Base-by-base conservation (phyloP, 1,139 yeast genomes). In the Keqinozyma sinolaborantium region DNA sequence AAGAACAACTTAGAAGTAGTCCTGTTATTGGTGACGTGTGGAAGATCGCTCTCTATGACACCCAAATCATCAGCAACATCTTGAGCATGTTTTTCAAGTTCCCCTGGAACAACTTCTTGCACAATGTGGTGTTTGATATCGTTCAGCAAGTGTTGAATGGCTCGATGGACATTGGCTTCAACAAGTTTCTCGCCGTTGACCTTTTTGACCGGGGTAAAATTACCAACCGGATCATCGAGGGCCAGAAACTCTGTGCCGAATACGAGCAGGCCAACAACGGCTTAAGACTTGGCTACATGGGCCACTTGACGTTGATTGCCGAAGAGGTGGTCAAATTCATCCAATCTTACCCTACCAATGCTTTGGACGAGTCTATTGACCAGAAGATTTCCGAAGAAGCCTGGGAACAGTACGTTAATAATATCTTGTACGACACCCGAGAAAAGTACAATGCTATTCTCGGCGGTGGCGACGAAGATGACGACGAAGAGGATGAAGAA, bases 71-170 rank as follows among this genome's bases (percentile, higher is more conserved):
- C 31, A 73, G 86, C 28, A 80, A 83, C 30, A 85, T 92, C 33
- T 62, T 90, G 36, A 64, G 79, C 23, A 82, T 92, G 83, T 90
- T 92, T 54, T 84, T 90, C 72, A 73, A 75, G 47, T 92, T 88
- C 58, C 98, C 98, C 4, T 92, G 99, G 98, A 92, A 92, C 59
- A 92, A 92, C 56, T 92, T 92, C 53, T 70, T 95, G 60, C 99
- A 92, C 60, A 92, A 92, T 51, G 98, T 94, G 35, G 97, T 92
- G 6, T 92, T 92, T 63, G 99, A 92, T 58, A 86, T 92, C 45
- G 95, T 92, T 25, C 99, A 94, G 60, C 99, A 92, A 58, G 83
- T 92, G 10, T 73, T 92, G 53, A 90, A 88, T 58, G 98, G 97
- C 1, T 85, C 95, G 13, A 86, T 92, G 90, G 95, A 88, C 42